A percentile compares a stretch with the other conserved stretches of the same genome.
Conservation (phyloP, 2,329 filamentous ascomycete species). For the Alternaria metachromatica region DNA sequence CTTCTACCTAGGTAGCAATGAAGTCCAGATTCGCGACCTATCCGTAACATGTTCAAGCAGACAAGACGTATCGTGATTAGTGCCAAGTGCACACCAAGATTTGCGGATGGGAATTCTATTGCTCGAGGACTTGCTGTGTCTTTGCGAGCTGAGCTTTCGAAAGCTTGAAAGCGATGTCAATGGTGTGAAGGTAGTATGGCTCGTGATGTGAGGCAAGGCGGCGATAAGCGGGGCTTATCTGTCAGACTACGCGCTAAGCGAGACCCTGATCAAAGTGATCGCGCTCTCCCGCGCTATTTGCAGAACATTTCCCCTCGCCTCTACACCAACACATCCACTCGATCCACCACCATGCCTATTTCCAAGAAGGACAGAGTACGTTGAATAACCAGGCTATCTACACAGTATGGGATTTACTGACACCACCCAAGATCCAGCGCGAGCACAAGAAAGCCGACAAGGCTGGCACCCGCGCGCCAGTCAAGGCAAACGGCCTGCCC, state of each 20-base stretch:
- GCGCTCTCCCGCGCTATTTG: not conserved
- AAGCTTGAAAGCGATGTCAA: not conserved
- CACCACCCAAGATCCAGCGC: slow-evolving; percentile 55
- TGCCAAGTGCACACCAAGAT: not conserved
- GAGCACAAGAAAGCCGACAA: slow-evolving; percentile 63
- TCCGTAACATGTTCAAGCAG: not conserved
- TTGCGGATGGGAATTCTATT: not conserved
- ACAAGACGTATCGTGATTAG: not conserved
- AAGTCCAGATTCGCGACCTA: not conserved
- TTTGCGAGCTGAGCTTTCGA: not conserved
- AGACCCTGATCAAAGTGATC: slow-evolving; percentile 7
- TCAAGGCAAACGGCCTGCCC: slow-evolving; percentile 63
- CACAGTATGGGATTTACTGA: too few relatives aligned
- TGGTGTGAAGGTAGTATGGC: not conserved
- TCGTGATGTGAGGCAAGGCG: not conserved
- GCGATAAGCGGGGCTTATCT: slow-evolving; percentile 1
- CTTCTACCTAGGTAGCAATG: too few relatives aligned
- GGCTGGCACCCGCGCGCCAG: slow-evolving; percentile 60
- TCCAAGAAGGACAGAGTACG: slow-evolving; percentile 57
- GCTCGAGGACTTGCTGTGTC: too few relatives aligned
- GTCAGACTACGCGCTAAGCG: slow-evolving; percentile 8
- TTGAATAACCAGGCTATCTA: too few relatives aligned
- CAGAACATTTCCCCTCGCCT: slow-evolving; percentile 8
- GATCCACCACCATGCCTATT: slow-evolving; percentile 52
- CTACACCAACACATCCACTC: not conserved